Evolutionary conservation across 331 rosid genomes (phyloP), one percentile per base, ranked within the genome.

Genomic region (Ulmus americana): DNA sequence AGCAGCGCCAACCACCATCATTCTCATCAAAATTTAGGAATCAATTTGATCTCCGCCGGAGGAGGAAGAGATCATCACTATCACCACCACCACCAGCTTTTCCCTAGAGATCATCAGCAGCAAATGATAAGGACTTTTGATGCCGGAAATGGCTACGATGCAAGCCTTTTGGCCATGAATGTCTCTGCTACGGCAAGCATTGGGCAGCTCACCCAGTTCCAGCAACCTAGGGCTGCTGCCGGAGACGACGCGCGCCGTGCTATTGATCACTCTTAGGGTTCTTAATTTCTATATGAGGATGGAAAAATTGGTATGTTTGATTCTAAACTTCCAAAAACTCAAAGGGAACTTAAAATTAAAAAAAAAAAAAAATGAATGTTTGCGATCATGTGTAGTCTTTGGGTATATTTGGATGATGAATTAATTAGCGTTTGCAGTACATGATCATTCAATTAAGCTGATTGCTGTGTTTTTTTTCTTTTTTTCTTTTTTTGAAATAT

Each of bases 221-320:
- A 83, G 74, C 96, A 88, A 10, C 75, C 86, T 8, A 76, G 82
- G 45, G 83, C 84, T 15, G 85, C 85, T 45, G 80, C 83, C 41
- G 96, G 87, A 1, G 90, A 86, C 18, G 95, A 88, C 79, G 90
- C 85, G 75, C 90, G 88, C 10, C 55, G 65, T n/a, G 62, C 95
- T 53, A 74, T 83, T 64, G 85, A 88, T 79, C 92, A 88, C 47
- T 81, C 96, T 82, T 91, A 91, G 96, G 76, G 74, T 77, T 64
- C 73, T 13, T 58, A 18, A 44, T 4, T 58, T n/a, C 63, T 58
- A 28, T 28, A 28, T 28, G 35, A 28, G 35, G 35, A 28, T 28
- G 35, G 35, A 28, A 28, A 28, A 28, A 28, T 28, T 28, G 35
- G 35, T 28, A 28, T 28, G 35, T 28, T 2, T 28, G 35, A 28